Conservation (phyloP, 2,329 filamentous ascomycete genomes). For the Hypoxylon sp. region DNA sequence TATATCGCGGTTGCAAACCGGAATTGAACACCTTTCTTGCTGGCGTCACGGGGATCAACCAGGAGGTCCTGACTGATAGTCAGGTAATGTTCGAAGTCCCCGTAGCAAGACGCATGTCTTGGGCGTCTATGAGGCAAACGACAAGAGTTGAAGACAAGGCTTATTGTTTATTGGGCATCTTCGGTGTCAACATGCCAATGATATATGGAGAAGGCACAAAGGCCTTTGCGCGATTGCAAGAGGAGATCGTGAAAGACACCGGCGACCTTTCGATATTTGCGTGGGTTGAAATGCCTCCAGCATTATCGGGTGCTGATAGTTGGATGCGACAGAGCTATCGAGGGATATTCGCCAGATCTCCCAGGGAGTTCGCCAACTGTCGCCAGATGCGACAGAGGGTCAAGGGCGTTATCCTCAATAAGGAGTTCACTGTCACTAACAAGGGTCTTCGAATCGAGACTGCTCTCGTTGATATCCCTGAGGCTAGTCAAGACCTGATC, state of each 20-base stretch:
- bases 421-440: slow-evolving; percentile 25
- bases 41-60: slow-evolving; percentile 40
- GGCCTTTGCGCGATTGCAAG: slow-evolving; percentile 43
- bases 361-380: slow-evolving; percentile 17
- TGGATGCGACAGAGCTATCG: slow-evolving; percentile 10
- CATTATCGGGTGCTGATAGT: neutral
- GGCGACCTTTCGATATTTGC: slow-evolving; percentile 47
- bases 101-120: slow-evolving; percentile 46
- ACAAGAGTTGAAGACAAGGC: slow-evolving; percentile 47
- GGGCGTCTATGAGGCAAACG: slow-evolving; percentile 46
- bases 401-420: slow-evolving; percentile 9
- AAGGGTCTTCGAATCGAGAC: slow-evolving; percentile 21
- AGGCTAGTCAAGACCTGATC: slow-evolving; percentile 9
- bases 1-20: slow-evolving; percentile 32
- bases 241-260: slow-evolving; percentile 42
- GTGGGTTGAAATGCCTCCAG: slow-evolving; percentile 27
- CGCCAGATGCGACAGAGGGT: slow-evolving; percentile 3
- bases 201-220: slow-evolving; percentile 49
- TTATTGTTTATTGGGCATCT: slow-evolving; percentile 49
- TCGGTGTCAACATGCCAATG: slow-evolving; percentile 48
- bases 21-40: slow-evolving; percentile 33
- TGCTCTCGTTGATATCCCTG: slow-evolving; percentile 4
- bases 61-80: slow-evolving; percentile 29
- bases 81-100: slow-evolving; percentile 32
- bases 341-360: slow-evolving; percentile 26